Evolutionary conservation across 148 eudicot species (phyloP), one percentile per base, ranked within the genome.

Genomic region (Spergularia bocconei): DNA sequence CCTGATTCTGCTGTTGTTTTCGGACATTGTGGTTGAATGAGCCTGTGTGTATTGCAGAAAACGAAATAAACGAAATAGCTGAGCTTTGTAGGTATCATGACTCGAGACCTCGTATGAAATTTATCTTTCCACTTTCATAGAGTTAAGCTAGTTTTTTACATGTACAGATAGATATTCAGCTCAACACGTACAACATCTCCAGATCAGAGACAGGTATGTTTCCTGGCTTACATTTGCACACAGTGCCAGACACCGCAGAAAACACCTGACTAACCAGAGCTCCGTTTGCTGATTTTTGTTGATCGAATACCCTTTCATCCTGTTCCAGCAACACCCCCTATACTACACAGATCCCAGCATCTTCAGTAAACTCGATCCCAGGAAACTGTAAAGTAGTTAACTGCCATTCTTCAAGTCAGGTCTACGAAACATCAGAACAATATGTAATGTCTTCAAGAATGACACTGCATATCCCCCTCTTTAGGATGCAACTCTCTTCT

Each of bases 141-240:
- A 68, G 71, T 51, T 50, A 68, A 68, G 36, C 39, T 48, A 68
- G 23, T 13, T 13, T 12, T 68, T 48, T 3, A 68, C n/a, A 68
- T 68, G 57, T 50, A 50, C 57, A 68, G 50, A 23, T 36, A 68
- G 50, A 23, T 36, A 68, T 13, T 50, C 11, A 20, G 6, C 50
- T 48, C 56, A 68, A 21, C 21, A 68, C 33, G 13, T 68, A 68
- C 56, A 68, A 13, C 21, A 68, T 63, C 41, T 16, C 33, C 67
- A 7, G 67, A 63, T 29, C 9, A 63, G 2, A 63, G 44, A 63
- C 17, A 29, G 66, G 44, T 29, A 63, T 44, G 48, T 44, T 44
- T 0, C 7, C 48, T 41, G 48, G 48, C 48, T 44, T 44, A 44
- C 10, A 44, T 44, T 9, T 44, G 8, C 10, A 44, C 48, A 0